Percentiles rank a stretch among this genome's conserved stretches.
These are phyloP conservation scores for Aureobasidium sp. DNA, from an alignment of 2,329 filamentous ascomycete species.

Conservation along the genomic window DNA sequence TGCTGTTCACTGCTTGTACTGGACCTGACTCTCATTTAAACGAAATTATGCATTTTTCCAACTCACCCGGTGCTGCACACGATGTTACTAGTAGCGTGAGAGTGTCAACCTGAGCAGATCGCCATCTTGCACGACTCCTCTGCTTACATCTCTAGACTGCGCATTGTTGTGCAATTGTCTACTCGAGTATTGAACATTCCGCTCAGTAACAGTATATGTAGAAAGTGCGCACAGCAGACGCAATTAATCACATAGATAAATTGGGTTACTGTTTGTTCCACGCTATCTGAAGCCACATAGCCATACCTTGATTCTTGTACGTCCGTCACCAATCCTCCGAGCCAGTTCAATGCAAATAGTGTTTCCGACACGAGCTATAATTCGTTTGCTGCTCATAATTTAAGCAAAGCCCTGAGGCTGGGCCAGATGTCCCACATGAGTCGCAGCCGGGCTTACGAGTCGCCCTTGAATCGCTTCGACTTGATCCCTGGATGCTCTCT, in stretches of 20 bases:
- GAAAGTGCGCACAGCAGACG: no score
- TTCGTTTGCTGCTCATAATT: not conserved
- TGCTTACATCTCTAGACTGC: no score
- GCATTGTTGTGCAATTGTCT: no score
- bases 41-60: not conserved
- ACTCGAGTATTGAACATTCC: no score
- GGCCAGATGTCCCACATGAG: not conserved
- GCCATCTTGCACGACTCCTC: not conserved
- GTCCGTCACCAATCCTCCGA: not conserved
- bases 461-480: conserved; percentile 4
- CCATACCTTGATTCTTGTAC: not conserved
- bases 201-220: no score
- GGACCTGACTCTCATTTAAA: not conserved
- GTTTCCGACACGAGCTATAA: not conserved
- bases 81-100: not conserved
- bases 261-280: not conserved
- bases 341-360: not conserved
- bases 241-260: no score
- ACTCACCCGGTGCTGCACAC: not conserved
- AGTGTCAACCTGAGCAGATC: not conserved
- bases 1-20: not conserved
- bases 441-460: not conserved
- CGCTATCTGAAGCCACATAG: not conserved
- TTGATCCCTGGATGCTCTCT: not conserved
- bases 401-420: not conserved